Percentiles rank a stretch among this genome's conserved stretches.
These are phyloP conservation scores for Blepharisma stoltei DNA, from an alignment of 73 alveolate species.

Conservation along the genomic window DNA sequence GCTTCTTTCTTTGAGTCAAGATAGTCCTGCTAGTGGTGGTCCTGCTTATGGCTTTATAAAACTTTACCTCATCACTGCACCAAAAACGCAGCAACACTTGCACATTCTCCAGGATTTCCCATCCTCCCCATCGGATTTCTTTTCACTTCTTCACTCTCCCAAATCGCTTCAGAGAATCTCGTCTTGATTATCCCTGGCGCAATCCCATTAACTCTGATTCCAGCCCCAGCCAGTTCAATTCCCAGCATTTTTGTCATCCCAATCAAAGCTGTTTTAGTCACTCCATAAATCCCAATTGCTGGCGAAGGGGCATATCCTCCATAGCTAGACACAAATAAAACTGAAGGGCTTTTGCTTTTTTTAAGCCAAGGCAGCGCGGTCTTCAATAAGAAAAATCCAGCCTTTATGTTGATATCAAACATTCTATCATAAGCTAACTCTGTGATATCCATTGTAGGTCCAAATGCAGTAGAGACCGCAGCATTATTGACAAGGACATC, in stretches of 20 bases:
- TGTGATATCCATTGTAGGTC: conserved; percentile 61
- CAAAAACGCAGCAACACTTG: conserved; percentile 55
- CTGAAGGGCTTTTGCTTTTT: conserved; percentile 47
- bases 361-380: conserved; percentile 67
- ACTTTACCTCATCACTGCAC: conserved; percentile 46
- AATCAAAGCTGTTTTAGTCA: conserved; percentile 83
- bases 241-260: conserved; percentile 69
- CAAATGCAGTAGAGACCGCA: conserved; percentile 74
- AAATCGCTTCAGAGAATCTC: conserved; percentile 55
- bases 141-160: conserved; percentile 49
- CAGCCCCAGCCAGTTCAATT: conserved; percentile 47
- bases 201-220: conserved; percentile 80
- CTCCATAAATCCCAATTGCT: conserved; percentile 74
- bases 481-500: conserved; percentile 86
- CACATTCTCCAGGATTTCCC: conserved; percentile 19
- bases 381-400: conserved; percentile 61
- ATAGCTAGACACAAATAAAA: conserved; percentile 63
- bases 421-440: conserved; percentile 72
- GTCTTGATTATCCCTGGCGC: conserved; percentile 91
- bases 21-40: no score
- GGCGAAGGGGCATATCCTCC: conserved; percentile 58
- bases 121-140: conserved; percentile 27
- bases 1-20: no score
- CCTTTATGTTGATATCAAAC: conserved; percentile 75
- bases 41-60: no score